phyloP scores from a whole-genome alignment of 768 basidiomycete genomes.

The Naematelia aurantialba region DNA sequence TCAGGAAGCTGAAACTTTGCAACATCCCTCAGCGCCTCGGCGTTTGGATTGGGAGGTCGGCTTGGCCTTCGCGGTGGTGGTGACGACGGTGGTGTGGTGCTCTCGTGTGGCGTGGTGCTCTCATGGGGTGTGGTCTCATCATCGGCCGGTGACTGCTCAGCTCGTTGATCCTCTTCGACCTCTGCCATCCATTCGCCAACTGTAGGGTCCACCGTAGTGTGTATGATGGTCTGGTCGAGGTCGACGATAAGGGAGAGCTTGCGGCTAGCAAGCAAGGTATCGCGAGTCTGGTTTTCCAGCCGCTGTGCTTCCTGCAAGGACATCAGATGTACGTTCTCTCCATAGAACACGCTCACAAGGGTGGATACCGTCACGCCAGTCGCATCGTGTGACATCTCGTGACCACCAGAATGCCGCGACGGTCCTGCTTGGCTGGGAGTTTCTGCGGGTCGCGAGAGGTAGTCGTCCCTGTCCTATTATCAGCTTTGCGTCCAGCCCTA shows the following conservation, averaged over 20 bases:
- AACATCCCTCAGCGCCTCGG: constrained; percentile 85
- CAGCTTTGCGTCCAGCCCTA: too few relatives aligned
- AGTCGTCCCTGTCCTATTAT: constrained; percentile 47
- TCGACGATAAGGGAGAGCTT: constrained; percentile 95
- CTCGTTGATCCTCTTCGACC: constrained; percentile 40
- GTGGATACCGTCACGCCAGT: constrained; percentile 86
- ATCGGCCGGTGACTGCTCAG: background rate
- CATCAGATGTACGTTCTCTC: background rate
- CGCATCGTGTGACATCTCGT: constrained; percentile 81
- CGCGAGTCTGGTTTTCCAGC: constrained; percentile 76
- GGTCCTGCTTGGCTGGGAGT: constrained; percentile 22
- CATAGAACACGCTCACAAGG: background rate
- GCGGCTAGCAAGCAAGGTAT: constrained; percentile 67
- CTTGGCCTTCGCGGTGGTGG: constrained; percentile 1
- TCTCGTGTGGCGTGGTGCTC: constrained; percentile 2
- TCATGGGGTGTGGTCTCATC: background rate
- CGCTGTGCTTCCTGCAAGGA: constrained; percentile 67
- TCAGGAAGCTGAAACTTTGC: constrained; percentile 80
- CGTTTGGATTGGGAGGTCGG: constrained; percentile 70
- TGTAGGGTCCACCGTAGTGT: constrained; percentile 97
- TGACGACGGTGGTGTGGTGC: constrained; percentile 16
- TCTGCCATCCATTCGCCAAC: constrained; percentile 92
- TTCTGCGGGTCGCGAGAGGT: constrained; percentile 29
- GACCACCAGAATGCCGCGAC: constrained; percentile 25
- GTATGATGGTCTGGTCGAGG: constrained; percentile 97